Evolutionary conservation across 2,329 filamentous ascomycete genomes (phyloP).

Genomic region (Periglandula ipomoeae): DNA sequence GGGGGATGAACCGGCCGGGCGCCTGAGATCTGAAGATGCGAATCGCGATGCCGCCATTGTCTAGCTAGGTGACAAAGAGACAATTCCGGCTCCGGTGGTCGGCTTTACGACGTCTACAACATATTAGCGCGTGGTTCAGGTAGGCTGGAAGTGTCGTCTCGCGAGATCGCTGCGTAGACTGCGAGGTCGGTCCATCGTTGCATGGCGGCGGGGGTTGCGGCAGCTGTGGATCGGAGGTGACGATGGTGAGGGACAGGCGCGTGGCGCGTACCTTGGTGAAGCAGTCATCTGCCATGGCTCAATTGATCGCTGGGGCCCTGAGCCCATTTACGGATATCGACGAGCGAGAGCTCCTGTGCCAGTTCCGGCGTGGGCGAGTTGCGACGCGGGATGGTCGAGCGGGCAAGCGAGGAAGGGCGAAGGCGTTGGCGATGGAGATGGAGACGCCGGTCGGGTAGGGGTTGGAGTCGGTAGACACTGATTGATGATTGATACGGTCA

Average conservation of each 20-base stretch:
- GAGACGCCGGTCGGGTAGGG: not conserved
- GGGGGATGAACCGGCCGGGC: constrained; percentile 43
- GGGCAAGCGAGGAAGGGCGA: not conserved
- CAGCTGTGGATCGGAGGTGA: not conserved
- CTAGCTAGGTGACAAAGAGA: constrained; percentile 18
- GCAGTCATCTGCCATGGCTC: constrained; percentile 39
- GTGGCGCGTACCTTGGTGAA: constrained; percentile 32
- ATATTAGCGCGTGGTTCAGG: constrained; percentile 6
- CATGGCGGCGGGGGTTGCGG: constrained; percentile 1
- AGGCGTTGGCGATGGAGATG: not conserved
- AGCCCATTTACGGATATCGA: constrained; percentile 30
- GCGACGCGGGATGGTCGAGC: not conserved
- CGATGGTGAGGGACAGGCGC: not conserved
- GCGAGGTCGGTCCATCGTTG: not conserved
- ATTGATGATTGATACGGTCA: too few relatives aligned
- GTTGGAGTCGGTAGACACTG: constrained; percentile 11
- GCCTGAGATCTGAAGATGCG: constrained; percentile 36
- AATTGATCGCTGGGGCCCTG: constrained; percentile 30
- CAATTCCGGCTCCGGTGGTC: constrained; percentile 24
- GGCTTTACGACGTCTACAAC: constrained; percentile 33
- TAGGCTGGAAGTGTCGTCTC: not conserved
- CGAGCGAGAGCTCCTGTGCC: not conserved
- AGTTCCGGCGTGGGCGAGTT: not conserved
- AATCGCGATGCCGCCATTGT: constrained; percentile 39
- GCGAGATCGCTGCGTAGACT: too few relatives aligned